These are phyloP conservation scores for Daphne laureola DNA, from an alignment of 441 rosid genomes.

Conservation along the genomic window DNA sequence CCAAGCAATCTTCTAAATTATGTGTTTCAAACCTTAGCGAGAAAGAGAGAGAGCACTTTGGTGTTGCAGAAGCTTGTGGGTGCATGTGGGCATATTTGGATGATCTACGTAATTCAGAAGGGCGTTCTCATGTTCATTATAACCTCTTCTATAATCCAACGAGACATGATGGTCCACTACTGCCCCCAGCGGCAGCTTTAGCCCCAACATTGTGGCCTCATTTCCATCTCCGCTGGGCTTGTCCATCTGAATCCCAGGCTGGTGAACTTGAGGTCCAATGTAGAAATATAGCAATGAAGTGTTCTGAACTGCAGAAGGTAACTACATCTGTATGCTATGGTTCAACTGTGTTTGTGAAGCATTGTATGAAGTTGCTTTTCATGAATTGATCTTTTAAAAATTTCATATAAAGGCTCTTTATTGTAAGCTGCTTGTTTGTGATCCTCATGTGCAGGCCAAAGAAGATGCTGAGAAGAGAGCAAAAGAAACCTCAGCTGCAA, in stretches of 20 bases:
- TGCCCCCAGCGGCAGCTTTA: constrained; percentile 95
- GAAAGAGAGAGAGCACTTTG: constrained; percentile 72
- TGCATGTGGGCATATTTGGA: constrained; percentile 85
- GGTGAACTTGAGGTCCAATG: constrained; percentile 74
- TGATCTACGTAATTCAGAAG: constrained; percentile 57
- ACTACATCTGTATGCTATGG: not conserved
- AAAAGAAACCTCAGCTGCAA: constrained; percentile 35
- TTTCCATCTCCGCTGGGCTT: constrained; percentile 97
- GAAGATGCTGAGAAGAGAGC: constrained; percentile 74
- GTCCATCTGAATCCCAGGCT: constrained; percentile 75
- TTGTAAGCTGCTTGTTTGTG: too few species aligned
- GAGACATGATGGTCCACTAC: constrained; percentile 49
- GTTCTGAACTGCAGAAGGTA: constrained; percentile 77
- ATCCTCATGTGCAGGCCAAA: constrained; percentile 46
- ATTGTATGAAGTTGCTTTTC: not conserved
- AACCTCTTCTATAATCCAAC: constrained; percentile 72
- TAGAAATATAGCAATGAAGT: constrained; percentile 58
- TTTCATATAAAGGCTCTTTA: too few species aligned
- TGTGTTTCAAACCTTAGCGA: constrained; percentile 49
- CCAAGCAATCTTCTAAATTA: not conserved
- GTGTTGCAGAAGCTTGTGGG: constrained; percentile 65
- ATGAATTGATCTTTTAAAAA: not conserved
- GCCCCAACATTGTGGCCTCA: constrained; percentile 98
- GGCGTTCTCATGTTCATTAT: constrained; percentile 61
- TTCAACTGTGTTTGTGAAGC: not conserved